Conservation (phyloP, 352 stramenopile species). For the Phytopythium boreale region DNA sequence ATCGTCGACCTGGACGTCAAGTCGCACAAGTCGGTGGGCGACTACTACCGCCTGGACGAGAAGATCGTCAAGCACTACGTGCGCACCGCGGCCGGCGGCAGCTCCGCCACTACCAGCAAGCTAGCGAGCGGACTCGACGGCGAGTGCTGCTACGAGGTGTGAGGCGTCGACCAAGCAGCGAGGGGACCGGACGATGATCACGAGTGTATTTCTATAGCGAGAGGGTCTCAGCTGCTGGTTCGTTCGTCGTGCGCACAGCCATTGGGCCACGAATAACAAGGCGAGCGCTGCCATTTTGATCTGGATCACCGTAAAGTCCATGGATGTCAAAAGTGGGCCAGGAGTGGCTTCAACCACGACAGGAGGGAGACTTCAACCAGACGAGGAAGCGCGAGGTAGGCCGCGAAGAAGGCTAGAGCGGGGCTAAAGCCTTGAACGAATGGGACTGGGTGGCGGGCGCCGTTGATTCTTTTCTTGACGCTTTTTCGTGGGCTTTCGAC, state of each 20-base stretch:
- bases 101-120: background rate
- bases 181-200: no score
- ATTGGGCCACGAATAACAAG: background rate
- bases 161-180: constrained; percentile 2
- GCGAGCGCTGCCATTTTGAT: background rate
- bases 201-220: no score
- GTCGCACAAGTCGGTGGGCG: constrained; percentile 80
- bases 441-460: no score
- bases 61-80: constrained; percentile 69
- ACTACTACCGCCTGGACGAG: constrained; percentile 81
- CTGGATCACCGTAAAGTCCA: no score
- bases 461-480: constrained; percentile 4
- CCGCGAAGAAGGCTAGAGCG: no score
- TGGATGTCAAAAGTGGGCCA: background rate
- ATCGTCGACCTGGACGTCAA: constrained; percentile 88
- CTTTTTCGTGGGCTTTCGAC: background rate
- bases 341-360: background rate
- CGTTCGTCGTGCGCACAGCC: background rate
- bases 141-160: constrained; percentile 36
- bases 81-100: constrained; percentile 31
- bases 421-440: no score
- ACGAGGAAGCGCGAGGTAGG: background rate
- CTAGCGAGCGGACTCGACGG: constrained; percentile 14
- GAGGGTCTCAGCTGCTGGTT: background rate
- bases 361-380: background rate